Percentiles rank a stretch among this genome's conserved stretches.
Evolutionary conservation across 2,329 filamentous ascomycete species (phyloP).

Genomic region (Cladophialophora chaetospira): DNA sequence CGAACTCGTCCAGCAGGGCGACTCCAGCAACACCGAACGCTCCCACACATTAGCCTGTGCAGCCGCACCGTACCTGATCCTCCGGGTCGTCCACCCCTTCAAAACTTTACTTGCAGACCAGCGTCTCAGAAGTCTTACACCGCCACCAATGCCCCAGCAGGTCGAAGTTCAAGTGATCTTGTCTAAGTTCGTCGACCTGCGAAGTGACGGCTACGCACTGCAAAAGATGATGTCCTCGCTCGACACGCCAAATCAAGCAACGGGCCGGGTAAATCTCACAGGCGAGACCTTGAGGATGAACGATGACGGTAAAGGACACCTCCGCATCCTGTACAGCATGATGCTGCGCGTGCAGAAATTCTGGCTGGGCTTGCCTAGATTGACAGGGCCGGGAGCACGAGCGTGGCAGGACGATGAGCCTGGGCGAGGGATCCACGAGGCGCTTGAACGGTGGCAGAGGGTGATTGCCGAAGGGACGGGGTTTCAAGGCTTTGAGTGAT

Average conservation of each 20-base stretch:
- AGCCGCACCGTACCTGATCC: constrained; percentile 76
- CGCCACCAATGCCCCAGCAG: constrained; percentile 78
- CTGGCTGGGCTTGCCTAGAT: constrained; percentile 37
- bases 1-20: constrained; percentile 55
- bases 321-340: constrained; percentile 79
- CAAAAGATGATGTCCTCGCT: constrained; percentile 5
- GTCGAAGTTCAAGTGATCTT: constrained; percentile 77
- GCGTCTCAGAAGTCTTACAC: constrained; percentile 83
- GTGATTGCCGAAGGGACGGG: constrained; percentile 26
- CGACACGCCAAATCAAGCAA: not conserved
- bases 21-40: not conserved
- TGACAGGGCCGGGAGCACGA: constrained; percentile 25
- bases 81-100: constrained; percentile 78
- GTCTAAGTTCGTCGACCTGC: constrained; percentile 64
- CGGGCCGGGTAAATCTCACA: no score
- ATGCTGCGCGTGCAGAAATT: constrained; percentile 65
- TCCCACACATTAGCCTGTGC: constrained; percentile 66
- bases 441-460: constrained; percentile 25
- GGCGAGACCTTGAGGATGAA: not conserved
- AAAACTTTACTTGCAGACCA: constrained; percentile 88
- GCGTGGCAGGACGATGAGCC: constrained; percentile 31
- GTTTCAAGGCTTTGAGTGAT: not conserved
- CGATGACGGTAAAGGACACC: constrained; percentile 64
- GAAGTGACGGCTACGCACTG: constrained; percentile 70
- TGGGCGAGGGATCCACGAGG: constrained; percentile 24